Conservation (phyloP, 352 stramenopile genomes). For the Pythium coloratum region DNA sequence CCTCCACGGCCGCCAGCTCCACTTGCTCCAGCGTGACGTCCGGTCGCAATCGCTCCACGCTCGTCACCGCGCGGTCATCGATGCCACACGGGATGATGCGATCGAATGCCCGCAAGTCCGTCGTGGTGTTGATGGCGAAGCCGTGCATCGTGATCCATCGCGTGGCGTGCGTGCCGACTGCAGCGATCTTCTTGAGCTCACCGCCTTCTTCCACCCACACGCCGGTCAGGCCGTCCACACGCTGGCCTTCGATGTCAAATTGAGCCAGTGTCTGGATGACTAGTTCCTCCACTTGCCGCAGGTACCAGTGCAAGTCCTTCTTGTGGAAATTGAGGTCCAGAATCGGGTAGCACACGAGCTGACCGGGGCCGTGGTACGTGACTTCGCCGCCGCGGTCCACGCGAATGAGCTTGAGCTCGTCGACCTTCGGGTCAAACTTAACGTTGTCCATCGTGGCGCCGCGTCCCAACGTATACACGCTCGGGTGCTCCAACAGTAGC, state of each 20-base stretch:
- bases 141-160: conserved; percentile 99
- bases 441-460: conserved; percentile 79
- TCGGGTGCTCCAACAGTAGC: conserved; percentile 93
- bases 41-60: conserved; percentile 59
- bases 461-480: conserved; percentile 95
- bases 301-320: conserved; percentile 97
- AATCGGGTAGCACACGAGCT: conserved; percentile 98
- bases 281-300: conserved; percentile 95
- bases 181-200: conserved; percentile 94
- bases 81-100: conserved; percentile 98
- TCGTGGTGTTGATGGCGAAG: conserved; percentile 96
- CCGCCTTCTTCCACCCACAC: conserved; percentile 93
- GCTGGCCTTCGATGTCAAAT: conserved; percentile 86
- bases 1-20: conserved; percentile 62
- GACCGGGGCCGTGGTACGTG: conserved; percentile 97
- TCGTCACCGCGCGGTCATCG: conserved; percentile 85
- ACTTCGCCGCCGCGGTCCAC: conserved; percentile 99
- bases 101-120: conserved; percentile 92
- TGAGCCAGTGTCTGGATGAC: conserved; percentile 91
- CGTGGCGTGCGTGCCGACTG: conserved; percentile 94
- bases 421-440: conserved; percentile 49
- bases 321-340: conserved; percentile 94
- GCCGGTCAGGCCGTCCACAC: conserved; percentile 92
- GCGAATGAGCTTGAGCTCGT: conserved; percentile 89
- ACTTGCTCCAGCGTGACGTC: conserved; percentile 57